Base-by-base conservation (phyloP, 2,329 filamentous ascomycete genomes). In the Bertia moriformis region DNA sequence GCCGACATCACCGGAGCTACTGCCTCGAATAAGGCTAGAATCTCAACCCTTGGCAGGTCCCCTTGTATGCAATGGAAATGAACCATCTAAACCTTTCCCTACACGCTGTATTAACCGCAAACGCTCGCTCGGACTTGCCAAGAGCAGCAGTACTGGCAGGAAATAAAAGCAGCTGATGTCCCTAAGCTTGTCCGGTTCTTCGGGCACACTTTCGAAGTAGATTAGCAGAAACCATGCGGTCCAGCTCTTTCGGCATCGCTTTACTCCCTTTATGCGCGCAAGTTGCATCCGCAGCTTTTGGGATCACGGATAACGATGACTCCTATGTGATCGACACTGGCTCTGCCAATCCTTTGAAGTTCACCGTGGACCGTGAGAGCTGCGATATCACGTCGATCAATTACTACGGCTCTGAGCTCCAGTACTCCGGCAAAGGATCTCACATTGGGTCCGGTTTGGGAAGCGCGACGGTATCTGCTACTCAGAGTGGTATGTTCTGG, bases 341-440 rank as follows among this genome's bases (percentile, higher is more conserved):
- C 30, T 66, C 61, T 10, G 41, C 58, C 20, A 69, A 72, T 44
- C 41, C 66, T 3, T 55, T 75, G 39, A 53, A 65, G 27, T 66
- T 73, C 45, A 65, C 63, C 3, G 63, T 75, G 38, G 65, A 58
- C 45, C 59, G 63, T 37, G 60, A 59, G 14, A 77, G 59, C 50
- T 78, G 75, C 46, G 76, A 79, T 46, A 73, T 81, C 51, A 77
- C 66, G 13, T 78, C 73, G 0, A 71, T 81, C 51, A 65, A 66
- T 40, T 79, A 66, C 49, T 67, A 69, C 18, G 68, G 71, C 42
- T 62, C 63, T 33, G 71, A 81, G 50, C 63, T 75, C 4, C 76
- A 80, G 52, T 70, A 72, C 46, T 44, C 55, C 4, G 52, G 54
- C 37, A 63, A 62, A 36, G 62, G 61, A 18, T 69, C 67, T n/a